phyloP scores from a whole-genome alignment of 78 protist species.

The Dictyostelium intermedium region DNA sequence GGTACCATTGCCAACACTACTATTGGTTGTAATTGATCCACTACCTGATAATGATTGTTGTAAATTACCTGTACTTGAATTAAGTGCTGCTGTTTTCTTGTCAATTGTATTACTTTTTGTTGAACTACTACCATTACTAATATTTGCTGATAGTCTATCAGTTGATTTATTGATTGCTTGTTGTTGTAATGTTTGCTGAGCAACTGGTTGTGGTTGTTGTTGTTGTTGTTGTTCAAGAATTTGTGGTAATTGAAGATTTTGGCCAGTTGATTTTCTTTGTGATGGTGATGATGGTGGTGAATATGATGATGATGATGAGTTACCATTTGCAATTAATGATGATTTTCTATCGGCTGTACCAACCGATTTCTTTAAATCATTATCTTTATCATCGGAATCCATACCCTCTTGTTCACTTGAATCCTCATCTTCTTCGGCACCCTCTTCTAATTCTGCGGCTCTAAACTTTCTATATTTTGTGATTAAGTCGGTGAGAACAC shows the following conservation, averaged over 20 bases:
- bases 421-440: slow-evolving; percentile 10
- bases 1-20: neutral
- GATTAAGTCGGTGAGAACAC: slow-evolving; percentile 41
- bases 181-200: neutral
- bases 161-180: slow-evolving; percentile 1
- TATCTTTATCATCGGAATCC: slow-evolving; percentile 36
- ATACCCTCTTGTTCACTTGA: neutral
- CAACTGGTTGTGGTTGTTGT: neutral
- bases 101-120: neutral
- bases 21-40: neutral
- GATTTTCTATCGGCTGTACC: slow-evolving; percentile 14
- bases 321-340: neutral
- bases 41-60: neutral
- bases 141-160: neutral
- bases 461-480: slow-evolving; percentile 51
- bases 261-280: slow-evolving; percentile 21
- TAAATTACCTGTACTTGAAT: neutral
- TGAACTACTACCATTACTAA: neutral
- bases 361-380: neutral
- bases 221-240: neutral
- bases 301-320: neutral
- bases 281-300: slow-evolving; percentile 21
- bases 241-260: slow-evolving; percentile 30
- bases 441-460: slow-evolving; percentile 57
- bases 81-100: neutral